A percentile compares a stretch with the other conserved stretches of the same genome.
These are phyloP conservation scores for Alternaria tenuissima DNA, from an alignment of 2,329 filamentous ascomycete genomes.

Conservation along the genomic window DNA sequence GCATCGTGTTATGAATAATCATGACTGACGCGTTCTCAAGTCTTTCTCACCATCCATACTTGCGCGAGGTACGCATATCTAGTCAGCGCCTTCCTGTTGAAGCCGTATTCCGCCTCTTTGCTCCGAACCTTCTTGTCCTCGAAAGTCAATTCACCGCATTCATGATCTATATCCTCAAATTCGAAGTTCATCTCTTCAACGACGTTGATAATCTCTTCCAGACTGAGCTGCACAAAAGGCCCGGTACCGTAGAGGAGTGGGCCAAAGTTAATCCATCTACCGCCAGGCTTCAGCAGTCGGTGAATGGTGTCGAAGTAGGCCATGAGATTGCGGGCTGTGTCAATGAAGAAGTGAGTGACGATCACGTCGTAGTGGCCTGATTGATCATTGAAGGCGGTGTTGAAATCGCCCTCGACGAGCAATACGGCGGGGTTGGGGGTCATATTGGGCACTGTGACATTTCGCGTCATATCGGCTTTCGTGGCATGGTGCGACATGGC, in stretches of 20 bases:
- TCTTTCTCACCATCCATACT: conserved; percentile 60
- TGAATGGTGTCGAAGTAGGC: conserved; percentile 64
- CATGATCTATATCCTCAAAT: conserved; percentile 56
- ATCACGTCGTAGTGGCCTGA: conserved; percentile 57
- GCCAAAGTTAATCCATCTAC: conserved; percentile 65
- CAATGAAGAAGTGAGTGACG: conserved; percentile 68
- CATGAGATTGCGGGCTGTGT: conserved; percentile 66
- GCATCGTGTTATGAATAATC: too few relatives aligned
- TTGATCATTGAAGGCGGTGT: conserved; percentile 48
- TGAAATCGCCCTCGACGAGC: conserved; percentile 66
- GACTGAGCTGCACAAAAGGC: conserved; percentile 63
- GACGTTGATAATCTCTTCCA: conserved; percentile 62
- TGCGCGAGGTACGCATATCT: conserved; percentile 65
- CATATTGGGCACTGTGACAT: conserved; percentile 56
- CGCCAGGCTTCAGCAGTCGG: conserved; percentile 57
- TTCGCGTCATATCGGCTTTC: conserved; percentile 57
- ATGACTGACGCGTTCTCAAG: neutral
- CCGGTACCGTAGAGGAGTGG: conserved; percentile 64
- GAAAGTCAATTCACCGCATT: conserved; percentile 57
- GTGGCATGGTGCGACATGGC: conserved; percentile 65
- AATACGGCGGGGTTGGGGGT: conserved; percentile 51
- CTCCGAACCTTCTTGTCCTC: conserved; percentile 53
- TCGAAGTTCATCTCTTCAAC: conserved; percentile 62
- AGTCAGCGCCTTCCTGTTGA: conserved; percentile 60
- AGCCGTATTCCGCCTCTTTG: conserved; percentile 62